Evolutionary conservation across 2,329 filamentous ascomycete species (phyloP).

Genomic region (Lecanosticta acicola): DNA sequence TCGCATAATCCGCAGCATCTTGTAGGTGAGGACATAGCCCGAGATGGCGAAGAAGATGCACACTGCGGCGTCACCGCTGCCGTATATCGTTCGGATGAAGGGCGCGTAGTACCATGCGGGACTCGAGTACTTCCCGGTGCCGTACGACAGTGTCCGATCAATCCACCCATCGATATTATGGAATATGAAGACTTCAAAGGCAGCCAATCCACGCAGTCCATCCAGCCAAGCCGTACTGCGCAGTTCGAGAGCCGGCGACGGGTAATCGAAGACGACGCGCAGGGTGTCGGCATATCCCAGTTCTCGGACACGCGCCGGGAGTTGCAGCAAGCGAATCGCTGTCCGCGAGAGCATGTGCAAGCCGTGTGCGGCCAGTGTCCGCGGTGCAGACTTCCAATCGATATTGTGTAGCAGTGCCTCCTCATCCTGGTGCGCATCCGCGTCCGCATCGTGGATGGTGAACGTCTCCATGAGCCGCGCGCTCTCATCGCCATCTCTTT

Average conservation of each 20-base stretch:
- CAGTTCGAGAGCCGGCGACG: slow-evolving; percentile 5
- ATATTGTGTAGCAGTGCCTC: background rate
- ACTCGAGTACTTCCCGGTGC: slow-evolving; percentile 34
- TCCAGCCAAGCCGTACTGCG: slow-evolving; percentile 21
- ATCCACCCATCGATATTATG: slow-evolving; percentile 18
- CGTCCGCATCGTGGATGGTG: background rate
- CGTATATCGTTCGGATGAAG: slow-evolving; percentile 51
- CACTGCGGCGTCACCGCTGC: slow-evolving; percentile 48
- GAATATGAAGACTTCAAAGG: slow-evolving; percentile 22
- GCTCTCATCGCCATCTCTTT: background rate
- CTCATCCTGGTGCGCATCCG: background rate
- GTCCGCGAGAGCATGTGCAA: background rate
- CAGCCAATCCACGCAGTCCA: slow-evolving; percentile 20
- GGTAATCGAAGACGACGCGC: slow-evolving; percentile 12
- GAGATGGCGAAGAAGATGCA: slow-evolving; percentile 59
- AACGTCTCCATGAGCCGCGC: background rate
- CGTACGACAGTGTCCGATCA: slow-evolving; percentile 11
- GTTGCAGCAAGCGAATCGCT: background rate
- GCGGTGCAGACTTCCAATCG: background rate
- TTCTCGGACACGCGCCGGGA: background rate
- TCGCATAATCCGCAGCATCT: slow-evolving; percentile 14
- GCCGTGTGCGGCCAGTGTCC: background rate
- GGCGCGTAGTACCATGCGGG: slow-evolving; percentile 36
- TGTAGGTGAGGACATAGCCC: slow-evolving; percentile 54
- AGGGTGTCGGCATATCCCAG: slow-evolving; percentile 5